Conservation (phyloP, 768 basidiomycete species). For the Leucosporidium yakuticum region DNA sequence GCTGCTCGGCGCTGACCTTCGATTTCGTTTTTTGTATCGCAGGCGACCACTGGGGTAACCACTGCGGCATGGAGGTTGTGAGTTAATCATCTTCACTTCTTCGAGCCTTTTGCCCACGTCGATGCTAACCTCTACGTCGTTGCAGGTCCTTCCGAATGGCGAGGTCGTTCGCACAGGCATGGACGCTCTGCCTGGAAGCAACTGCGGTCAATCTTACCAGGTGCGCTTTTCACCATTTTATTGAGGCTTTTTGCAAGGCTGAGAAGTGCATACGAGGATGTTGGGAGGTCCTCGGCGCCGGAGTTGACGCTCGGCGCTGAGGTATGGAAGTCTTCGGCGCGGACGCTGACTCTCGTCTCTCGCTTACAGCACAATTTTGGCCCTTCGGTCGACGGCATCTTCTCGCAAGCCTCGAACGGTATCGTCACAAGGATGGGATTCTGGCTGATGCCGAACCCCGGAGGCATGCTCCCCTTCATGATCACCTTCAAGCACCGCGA, state of each 20-base stretch:
- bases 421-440: constrained; percentile 30
- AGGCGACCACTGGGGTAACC: constrained; percentile 29
- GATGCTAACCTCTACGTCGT: not conserved
- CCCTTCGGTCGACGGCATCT: constrained; percentile 33
- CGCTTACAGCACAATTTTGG: constrained; percentile 22
- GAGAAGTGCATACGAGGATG: too few species aligned
- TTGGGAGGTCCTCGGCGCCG: constrained; percentile 17
- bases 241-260: too few species aligned
- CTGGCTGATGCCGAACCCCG: constrained; percentile 31
- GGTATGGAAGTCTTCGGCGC: too few species aligned
- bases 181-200: constrained; percentile 22
- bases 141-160: constrained; percentile 33
- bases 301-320: not conserved
- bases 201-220: constrained; percentile 13
- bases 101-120: not conserved
- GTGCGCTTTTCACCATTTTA: too few species aligned
- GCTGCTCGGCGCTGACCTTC: too few species aligned
- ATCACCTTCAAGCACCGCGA: constrained; percentile 18
- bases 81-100: not conserved
- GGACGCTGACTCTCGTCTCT: too few species aligned
- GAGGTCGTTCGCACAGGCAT: constrained; percentile 33
- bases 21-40: not conserved
- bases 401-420: constrained; percentile 28
- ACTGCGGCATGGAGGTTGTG: constrained; percentile 33
- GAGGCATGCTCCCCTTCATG: constrained; percentile 28